phyloP scores from a whole-genome alignment of 768 basidiomycete genomes.

The Leucogyrophana mollusca region DNA sequence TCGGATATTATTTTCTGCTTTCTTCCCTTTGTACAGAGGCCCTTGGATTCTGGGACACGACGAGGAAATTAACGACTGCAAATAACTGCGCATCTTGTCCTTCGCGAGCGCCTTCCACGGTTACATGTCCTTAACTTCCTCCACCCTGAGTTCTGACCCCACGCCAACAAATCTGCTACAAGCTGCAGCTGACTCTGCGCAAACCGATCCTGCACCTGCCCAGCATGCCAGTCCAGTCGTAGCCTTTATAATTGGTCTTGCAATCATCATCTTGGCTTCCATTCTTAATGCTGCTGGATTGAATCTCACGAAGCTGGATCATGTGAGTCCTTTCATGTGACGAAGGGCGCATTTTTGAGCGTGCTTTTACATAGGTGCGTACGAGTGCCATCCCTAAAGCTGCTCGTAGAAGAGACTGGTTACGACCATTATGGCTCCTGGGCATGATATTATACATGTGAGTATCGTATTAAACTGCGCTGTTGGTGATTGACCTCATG shows the following conservation, averaged over 20 bases:
- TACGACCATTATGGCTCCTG: constrained; percentile 84
- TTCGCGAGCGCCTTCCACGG: neutral
- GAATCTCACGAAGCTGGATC: constrained; percentile 92
- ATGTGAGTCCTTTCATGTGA: constrained; percentile 47
- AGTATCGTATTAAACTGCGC: constrained; percentile 21
- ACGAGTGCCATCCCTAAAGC: constrained; percentile 76
- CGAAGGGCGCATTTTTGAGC: neutral
- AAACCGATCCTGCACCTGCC: constrained; percentile 24
- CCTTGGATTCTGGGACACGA: neutral
- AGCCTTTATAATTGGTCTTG: constrained; percentile 79
- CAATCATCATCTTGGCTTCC: constrained; percentile 81
- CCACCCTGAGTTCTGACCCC: constrained; percentile 1
- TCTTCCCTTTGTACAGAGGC: neutral
- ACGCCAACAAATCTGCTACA: constrained; percentile 16
- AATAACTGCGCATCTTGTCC: neutral
- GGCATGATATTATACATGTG: constrained; percentile 96
- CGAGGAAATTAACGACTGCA: neutral
- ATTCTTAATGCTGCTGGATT: constrained; percentile 92
- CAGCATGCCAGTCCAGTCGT: constrained; percentile 57
- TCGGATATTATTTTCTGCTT: neutral
- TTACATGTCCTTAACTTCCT: neutral
- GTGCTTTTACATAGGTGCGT: constrained; percentile 46
- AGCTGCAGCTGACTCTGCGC: constrained; percentile 12
- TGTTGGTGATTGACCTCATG: constrained; percentile 1
- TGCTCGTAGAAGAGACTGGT: constrained; percentile 71